Evolutionary conservation across 768 basidiomycete species (phyloP).

Genomic region (Gelatoporia subvermispora): DNA sequence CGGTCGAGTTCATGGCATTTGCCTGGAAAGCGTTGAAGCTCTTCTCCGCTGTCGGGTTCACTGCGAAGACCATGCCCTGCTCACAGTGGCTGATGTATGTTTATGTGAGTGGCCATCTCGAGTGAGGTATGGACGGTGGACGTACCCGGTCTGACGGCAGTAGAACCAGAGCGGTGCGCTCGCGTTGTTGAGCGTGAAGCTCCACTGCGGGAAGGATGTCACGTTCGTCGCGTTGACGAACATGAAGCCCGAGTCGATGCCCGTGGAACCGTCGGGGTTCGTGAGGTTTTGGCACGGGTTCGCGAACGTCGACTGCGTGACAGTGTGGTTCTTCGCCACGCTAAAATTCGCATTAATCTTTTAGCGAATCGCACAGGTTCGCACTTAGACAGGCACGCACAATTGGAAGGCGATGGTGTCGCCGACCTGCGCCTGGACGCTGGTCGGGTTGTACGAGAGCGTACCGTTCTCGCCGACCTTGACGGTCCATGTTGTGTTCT

Average conservation of each 20-base stretch:
- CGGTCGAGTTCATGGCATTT: slow-evolving; percentile 1
- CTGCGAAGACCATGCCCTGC: slow-evolving; percentile 57
- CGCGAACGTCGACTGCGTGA: slow-evolving; percentile 58
- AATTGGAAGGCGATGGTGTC: slow-evolving; percentile 54
- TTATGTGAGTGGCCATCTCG: slow-evolving; percentile 15
- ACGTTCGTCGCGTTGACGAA: slow-evolving; percentile 24
- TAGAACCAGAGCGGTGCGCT: slow-evolving; percentile 58
- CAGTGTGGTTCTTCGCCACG: slow-evolving; percentile 38
- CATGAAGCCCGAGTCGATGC: slow-evolving; percentile 51
- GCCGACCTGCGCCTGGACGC: slow-evolving; percentile 36
- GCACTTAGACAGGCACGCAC: slow-evolving; percentile 26
- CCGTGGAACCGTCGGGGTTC: slow-evolving; percentile 26
- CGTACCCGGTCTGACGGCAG: slow-evolving; percentile 43
- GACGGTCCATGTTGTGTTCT: slow-evolving; percentile 17
- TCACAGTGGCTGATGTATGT: slow-evolving; percentile 42
- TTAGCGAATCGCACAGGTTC: not conserved
- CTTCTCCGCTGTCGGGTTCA: slow-evolving; percentile 46
- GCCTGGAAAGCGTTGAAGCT: slow-evolving; percentile 42
- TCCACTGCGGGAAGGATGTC: slow-evolving; percentile 38
- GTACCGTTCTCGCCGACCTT: slow-evolving; percentile 23
- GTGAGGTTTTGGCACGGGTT: slow-evolving; percentile 41
- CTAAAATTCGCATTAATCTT: not conserved
- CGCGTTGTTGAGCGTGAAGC: slow-evolving; percentile 40
- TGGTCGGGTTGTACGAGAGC: slow-evolving; percentile 25
- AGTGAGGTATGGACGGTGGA: slow-evolving; percentile 10